Base-by-base conservation (phyloP, 208 protist genomes). In the Trypanosoma caninum region DNA sequence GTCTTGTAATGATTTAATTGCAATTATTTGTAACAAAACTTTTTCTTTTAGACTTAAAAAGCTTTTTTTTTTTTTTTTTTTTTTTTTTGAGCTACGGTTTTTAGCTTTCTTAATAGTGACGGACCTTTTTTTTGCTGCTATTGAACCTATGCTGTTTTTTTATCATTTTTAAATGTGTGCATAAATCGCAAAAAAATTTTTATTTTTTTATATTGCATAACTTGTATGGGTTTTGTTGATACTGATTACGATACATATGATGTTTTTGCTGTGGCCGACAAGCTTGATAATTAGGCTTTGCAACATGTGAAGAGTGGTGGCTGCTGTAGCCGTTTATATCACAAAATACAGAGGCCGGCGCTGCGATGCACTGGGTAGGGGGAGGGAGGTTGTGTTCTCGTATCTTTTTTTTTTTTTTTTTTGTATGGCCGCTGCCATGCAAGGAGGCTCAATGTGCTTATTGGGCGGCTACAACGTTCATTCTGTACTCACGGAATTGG, bases 161-260 rank as follows among this genome's bases (percentile, higher is more conserved):
- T n/a, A n/a, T n/a, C n/a, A n/a, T n/a, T n/a, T n/a, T n/a, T n/a
- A n/a, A n/a, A n/a, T 3, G 45, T 57, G 3, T 61, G 54, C 38
- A 11, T 61, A 18, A 35, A 71, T 31, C 56, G 37, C n/a, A 33
- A 46, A 22, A 28, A 33, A 14, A n/a, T 71, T 13, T 22, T 65
- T 30, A 27, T 71, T 22, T 65, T 65, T 37, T n/a, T n/a, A n/a
- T 55, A 57, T 25, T 55, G 65, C 20, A 53, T 71, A 14, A 58
- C 59, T 51, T 44, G 25, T 46, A 35, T 71, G n/a, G 46, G 55
- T 27, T 3, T 71, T 10, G n/a, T 65, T 50, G 56, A 71, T 57
- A 23, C 58, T 11, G 56, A 71, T 31, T 63, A 64, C 56, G 65
- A 71, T 47, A 62, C 65, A 33, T 71, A 58, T 22, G 54, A 64